Base-by-base conservation (phyloP, 352 stramenopile species). In the Pythium monospermum region DNA sequence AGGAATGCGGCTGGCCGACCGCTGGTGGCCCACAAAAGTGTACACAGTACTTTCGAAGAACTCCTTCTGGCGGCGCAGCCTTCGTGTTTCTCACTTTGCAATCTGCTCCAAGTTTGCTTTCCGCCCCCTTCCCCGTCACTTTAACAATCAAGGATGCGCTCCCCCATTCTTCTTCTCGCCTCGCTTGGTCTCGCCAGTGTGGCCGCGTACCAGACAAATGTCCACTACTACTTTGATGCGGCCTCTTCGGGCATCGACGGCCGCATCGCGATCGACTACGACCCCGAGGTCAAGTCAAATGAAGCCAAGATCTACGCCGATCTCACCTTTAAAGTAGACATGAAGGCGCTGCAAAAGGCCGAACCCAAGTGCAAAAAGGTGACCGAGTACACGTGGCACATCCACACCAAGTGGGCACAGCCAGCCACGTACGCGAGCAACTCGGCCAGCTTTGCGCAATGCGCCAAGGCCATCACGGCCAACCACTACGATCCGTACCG, bases 401-500 rank as follows among this genome's bases (percentile, higher is more conserved):
- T 68, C 48, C 53, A 68, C 49, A 50, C 27, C 28, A 56, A 55
- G 43, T 68, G 59, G 59, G 25, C 21, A 16, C 41, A 50, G 40
- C 31, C 50, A n/a, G 8, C 22, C 6, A 25, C 31, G 18, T 11
- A 18, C 3, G 6, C 13, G 6, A 39, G 25, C 25, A n/a, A 18
- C 25, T 66, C 58, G 51, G 25, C 30, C 0, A 31, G 32, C 2
- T 62, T 56, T 22, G 32, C 19, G 33, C 31, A 49, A 19, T 67
- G 59, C 41, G 6, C 46, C 18, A 40, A 50, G 41, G 38, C 35
- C 7, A 50, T 51, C 35, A 49, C 48, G 23, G 59, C 46, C 33
- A 62, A 62, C 49, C 59, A 68, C 43, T 68, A 64, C 39, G 59
- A 68, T 33, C 59, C 59, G 25, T 39, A 42, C 10, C 43, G 42